Conservation (phyloP, 2,329 filamentous ascomycete genomes). For the Cercospora janseana region DNA sequence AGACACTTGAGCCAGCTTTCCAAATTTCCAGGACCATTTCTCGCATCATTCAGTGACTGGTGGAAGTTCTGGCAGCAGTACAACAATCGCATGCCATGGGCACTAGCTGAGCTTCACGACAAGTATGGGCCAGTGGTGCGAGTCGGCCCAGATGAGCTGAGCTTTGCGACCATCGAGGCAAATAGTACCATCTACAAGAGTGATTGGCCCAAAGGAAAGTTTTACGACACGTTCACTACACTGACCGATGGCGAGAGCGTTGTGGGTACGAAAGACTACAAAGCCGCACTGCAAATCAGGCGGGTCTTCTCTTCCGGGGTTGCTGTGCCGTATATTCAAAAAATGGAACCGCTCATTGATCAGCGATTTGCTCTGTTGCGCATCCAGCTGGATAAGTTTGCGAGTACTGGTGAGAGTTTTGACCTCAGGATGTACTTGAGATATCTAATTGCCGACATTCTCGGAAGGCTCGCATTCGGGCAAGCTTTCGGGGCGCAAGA, state of each 20-base stretch:
- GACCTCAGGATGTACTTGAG: constrained; percentile 9
- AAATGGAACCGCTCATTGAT: constrained; percentile 10
- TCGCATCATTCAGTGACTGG: constrained; percentile 13
- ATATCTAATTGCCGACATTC: constrained; percentile 9
- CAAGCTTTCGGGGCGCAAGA: constrained; percentile 7
- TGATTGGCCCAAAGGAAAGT: constrained; percentile 6
- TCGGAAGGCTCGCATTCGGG: constrained; percentile 8
- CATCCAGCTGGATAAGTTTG: constrained; percentile 1
- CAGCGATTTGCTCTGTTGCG: neutral
- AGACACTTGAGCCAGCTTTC: constrained; percentile 34
- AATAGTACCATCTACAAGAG: constrained; percentile 7
- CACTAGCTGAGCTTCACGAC: constrained; percentile 6
- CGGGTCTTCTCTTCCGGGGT: constrained; percentile 2
- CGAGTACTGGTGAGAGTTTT: neutral
- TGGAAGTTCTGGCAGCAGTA: neutral
- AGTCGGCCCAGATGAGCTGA: constrained; percentile 15
- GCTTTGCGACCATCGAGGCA: neutral
- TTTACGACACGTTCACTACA: constrained; percentile 5
- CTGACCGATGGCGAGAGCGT: neutral
- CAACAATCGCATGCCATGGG: neutral
- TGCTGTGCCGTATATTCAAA: neutral
- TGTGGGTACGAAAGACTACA: constrained; percentile 8
- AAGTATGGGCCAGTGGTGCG: constrained; percentile 20
- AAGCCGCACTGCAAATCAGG: neutral
- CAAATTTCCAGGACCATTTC: constrained; percentile 43